These are phyloP conservation scores for Zea luxurians DNA, from an alignment of 176 grass and related monocot species.

Conservation along the genomic window DNA sequence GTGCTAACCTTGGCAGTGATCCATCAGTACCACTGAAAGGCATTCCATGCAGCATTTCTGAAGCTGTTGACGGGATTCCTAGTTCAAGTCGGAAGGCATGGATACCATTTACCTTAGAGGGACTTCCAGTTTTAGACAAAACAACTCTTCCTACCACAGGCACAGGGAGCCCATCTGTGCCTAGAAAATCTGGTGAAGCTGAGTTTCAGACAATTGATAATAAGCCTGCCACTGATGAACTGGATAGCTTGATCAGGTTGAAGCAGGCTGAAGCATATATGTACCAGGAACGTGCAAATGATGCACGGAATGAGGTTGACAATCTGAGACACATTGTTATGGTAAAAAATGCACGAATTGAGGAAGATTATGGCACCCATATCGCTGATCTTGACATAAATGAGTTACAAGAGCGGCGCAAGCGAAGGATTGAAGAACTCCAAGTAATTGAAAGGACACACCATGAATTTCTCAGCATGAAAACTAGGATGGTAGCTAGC, in stretches of 20 bases:
- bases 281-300: conserved; percentile 91
- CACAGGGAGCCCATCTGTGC: conserved; percentile 36
- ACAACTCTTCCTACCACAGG: conserved; percentile 37
- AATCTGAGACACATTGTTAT: conserved; percentile 52
- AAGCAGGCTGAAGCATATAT: conserved; percentile 89
- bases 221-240: conserved; percentile 69
- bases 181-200: conserved; percentile 46
- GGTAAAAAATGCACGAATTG: conserved; percentile 57
- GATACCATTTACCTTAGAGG: conserved; percentile 54
- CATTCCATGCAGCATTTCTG: conserved; percentile 48
- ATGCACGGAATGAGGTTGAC: conserved; percentile 68
- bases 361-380: conserved; percentile 68
- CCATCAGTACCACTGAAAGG: conserved; percentile 52
- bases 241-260: conserved; percentile 75
- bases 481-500: conserved; percentile 77
- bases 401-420: conserved; percentile 73
- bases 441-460: conserved; percentile 66
- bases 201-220: conserved; percentile 48
- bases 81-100: conserved; percentile 55
- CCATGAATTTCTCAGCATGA: conserved; percentile 69
- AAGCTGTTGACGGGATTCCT: conserved; percentile 51
- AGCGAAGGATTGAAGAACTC: conserved; percentile 73
- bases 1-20: conserved; percentile 41
- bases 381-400: conserved; percentile 50
- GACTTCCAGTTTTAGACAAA: conserved; percentile 50